Conservation (phyloP, 2,329 filamentous ascomycete species). For the Scedosporium minutisporum region DNA sequence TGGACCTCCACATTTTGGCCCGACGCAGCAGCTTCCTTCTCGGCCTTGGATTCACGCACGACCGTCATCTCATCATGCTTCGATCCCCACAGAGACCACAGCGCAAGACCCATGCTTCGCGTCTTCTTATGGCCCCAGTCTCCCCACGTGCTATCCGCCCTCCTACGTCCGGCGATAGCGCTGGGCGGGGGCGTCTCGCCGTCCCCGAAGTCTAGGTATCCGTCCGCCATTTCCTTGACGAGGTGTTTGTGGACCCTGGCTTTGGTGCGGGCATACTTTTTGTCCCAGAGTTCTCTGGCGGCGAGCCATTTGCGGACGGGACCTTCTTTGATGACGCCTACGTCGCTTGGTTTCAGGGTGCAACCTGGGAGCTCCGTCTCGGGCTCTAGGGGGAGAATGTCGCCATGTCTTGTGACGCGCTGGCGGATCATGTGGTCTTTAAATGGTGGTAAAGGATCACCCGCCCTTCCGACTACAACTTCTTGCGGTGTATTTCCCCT, state of each 20-base stretch:
- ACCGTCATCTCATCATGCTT: slow-evolving; percentile 77
- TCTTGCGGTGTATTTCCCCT: too few relatives aligned
- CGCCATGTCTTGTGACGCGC: slow-evolving; percentile 68
- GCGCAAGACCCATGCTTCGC: slow-evolving; percentile 64
- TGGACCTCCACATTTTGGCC: not conserved
- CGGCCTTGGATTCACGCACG: slow-evolving; percentile 43
- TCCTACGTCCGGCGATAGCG: slow-evolving; percentile 65
- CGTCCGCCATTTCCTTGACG: slow-evolving; percentile 60
- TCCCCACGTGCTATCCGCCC: slow-evolving; percentile 25
- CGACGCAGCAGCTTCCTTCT: slow-evolving; percentile 19
- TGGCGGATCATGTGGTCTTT: slow-evolving; percentile 86
- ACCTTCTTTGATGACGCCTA: slow-evolving; percentile 71
- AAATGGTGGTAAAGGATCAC: slow-evolving; percentile 73
- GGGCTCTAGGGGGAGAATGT: slow-evolving; percentile 57
- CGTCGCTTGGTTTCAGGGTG: slow-evolving; percentile 38
- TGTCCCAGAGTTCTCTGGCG: slow-evolving; percentile 64
- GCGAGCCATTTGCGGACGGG: slow-evolving; percentile 78
- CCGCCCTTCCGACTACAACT: slow-evolving; percentile 62
- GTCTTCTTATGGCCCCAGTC: slow-evolving; percentile 43
- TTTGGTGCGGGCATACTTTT: slow-evolving; percentile 59
- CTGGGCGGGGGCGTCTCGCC: slow-evolving; percentile 76
- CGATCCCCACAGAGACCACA: slow-evolving; percentile 84
- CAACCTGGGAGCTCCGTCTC: slow-evolving; percentile 56
- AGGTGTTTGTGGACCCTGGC: slow-evolving; percentile 64
- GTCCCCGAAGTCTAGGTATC: slow-evolving; percentile 59